These are phyloP conservation scores for Vickermania ingenoplastis DNA, from an alignment of 208 protist genomes.

Conservation along the genomic window DNA sequence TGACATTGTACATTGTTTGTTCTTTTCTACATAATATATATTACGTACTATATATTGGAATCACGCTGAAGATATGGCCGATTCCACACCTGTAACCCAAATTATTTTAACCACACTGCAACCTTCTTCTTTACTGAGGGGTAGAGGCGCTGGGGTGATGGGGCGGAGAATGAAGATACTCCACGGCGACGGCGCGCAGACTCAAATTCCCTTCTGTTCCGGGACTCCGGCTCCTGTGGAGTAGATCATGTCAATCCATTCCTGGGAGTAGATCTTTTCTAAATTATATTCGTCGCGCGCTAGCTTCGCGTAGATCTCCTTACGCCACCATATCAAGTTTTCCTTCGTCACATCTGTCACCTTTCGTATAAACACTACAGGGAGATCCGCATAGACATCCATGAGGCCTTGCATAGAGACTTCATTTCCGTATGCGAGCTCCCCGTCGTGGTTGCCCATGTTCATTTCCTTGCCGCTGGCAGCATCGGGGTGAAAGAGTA, in stretches of 20 bases:
- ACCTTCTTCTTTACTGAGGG: too few species aligned
- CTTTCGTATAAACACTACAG: background rate
- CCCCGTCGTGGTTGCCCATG: background rate
- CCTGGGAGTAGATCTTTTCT: background rate
- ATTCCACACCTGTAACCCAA: too few species aligned
- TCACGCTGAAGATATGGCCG: too few species aligned
- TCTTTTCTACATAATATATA: too few species aligned
- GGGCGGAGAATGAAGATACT: too few species aligned
- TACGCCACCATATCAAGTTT: background rate
- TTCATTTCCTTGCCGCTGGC: background rate
- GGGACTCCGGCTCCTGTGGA: background rate
- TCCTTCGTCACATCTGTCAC: background rate
- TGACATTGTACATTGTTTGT: too few species aligned
- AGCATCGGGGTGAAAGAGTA: background rate
- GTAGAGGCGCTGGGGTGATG: too few species aligned
- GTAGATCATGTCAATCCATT: background rate
- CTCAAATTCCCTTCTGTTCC: too few species aligned
- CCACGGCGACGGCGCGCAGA: too few species aligned
- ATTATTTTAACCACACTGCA: too few species aligned
- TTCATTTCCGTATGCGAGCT: background rate
- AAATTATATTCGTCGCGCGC: background rate
- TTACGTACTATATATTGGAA: too few species aligned
- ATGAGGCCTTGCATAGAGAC: background rate
- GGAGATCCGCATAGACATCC: background rate
- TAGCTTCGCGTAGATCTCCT: background rate